Evolutionary conservation across 495 filamentous ascomycete species (phyloP), one percentile per base, ranked within the genome.

Genomic region (Rhizodiscina lignyota): DNA sequence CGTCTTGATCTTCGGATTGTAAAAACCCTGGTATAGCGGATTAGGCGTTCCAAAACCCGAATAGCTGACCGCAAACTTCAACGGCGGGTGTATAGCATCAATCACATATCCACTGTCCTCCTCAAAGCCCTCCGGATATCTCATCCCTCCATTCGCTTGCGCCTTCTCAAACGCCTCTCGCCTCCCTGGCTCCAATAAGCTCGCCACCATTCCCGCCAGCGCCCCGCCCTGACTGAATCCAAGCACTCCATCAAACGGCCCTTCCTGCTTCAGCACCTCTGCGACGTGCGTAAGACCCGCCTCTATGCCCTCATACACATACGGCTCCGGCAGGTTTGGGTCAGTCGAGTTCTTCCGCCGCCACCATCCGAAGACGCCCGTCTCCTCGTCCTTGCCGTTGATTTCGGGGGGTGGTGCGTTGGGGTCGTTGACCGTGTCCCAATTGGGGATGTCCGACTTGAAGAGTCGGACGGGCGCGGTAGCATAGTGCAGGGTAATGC

Each of bases 341-440:
- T 32, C 30, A 6, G 30, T 32, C 6, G 6, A 8, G 10, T 10
- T 16, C 42, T 76, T 74, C n/a, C 73, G 68, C 26, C 74, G 64
- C 69, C 73, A 94, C 89, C 87, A 96, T n/a, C 66, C 80, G 63
- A 72, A 92, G 16, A 66, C 61, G 40, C 89, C 83, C 18, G 62
- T 49, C 0, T 63, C 56, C 4, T 53, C 60, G 1, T 51, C 48
- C 15, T 42, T 46, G 17, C 39, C 52, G n/a, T 49, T 42, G 3
- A 37, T 45, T 21, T 43, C 24, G 12, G 36, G 33, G 10, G 38
- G 13, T 6, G 37, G 10, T 19, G 36, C 8, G 34, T 23, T 15
- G 11, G 30, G 11, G 15, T 37, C 18, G 15, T 6, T 5, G 35
- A n/a, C 5, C 4, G 6, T 36, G 21, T 55, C 51, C 55, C 67